phyloP scores from a whole-genome alignment of 1,284 basidiomycete species.

The Heterobasidion parviporum region DNA sequence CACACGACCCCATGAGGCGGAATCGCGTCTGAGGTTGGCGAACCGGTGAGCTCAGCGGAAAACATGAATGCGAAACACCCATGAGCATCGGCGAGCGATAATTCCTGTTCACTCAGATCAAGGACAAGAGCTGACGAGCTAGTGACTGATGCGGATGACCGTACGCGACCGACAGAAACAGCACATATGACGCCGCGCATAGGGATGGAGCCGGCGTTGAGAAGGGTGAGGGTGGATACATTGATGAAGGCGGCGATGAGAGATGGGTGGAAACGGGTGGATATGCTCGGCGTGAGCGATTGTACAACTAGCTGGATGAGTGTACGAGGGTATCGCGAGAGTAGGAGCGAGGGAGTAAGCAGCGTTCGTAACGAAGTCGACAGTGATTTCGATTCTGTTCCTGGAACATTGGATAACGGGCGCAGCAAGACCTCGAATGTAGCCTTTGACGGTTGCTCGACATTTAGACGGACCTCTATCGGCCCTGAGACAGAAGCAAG shows the following conservation, averaged over 20 bases:
- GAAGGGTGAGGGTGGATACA: constrained; percentile 53
- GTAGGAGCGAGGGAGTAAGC: constrained; percentile 51
- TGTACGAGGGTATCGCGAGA: constrained; percentile 57
- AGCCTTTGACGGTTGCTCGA: constrained; percentile 62
- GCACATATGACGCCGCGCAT: constrained; percentile 67
- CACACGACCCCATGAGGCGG: constrained; percentile 33
- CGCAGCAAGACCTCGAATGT: constrained; percentile 65
- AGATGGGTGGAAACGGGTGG: constrained; percentile 10
- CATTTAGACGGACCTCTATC: constrained; percentile 58
- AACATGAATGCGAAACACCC: constrained; percentile 69
- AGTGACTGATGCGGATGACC: constrained; percentile 2
- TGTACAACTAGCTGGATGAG: constrained; percentile 67
- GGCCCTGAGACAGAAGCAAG: constrained; percentile 70
- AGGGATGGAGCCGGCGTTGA: constrained; percentile 60
- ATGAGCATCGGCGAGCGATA: constrained; percentile 24
- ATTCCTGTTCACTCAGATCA: constrained; percentile 46
- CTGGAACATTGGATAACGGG: constrained; percentile 57
- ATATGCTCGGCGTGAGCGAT: constrained; percentile 27
- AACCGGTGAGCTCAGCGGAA: constrained; percentile 15
- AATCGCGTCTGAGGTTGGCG: constrained; percentile 14
- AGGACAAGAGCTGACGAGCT: constrained; percentile 27
- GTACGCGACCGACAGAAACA: constrained; percentile 40
- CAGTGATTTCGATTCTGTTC: constrained; percentile 55
- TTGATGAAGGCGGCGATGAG: constrained; percentile 55
- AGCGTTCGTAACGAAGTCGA: constrained; percentile 42